These are phyloP conservation scores for Talaromyces sp. DNA, from an alignment of 2,329 filamentous ascomycete species.

Conservation along the genomic window DNA sequence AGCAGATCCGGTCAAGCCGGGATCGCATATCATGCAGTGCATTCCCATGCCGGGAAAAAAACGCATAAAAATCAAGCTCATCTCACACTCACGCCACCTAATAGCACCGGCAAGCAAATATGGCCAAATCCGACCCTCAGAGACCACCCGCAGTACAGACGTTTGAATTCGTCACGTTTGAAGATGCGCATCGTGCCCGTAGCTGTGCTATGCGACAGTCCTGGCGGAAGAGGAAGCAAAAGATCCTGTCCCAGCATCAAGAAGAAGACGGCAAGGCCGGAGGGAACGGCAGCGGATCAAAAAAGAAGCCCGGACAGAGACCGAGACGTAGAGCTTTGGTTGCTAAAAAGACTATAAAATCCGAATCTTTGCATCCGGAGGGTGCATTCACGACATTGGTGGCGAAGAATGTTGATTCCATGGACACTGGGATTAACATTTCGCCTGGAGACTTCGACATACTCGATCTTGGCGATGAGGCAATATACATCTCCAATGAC, in stretches of 20 bases:
- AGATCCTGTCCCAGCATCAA: not conserved
- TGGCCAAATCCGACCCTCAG: not conserved
- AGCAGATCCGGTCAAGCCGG: too few species aligned
- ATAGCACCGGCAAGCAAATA: not conserved
- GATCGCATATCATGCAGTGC: not conserved
- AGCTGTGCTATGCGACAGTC: conserved; percentile 14
- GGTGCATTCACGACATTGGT: not conserved
- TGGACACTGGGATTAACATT: not conserved
- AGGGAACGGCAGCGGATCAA: not conserved
- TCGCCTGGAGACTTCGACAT: not conserved
- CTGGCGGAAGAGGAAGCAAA: conserved; percentile 13
- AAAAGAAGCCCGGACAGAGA: not conserved
- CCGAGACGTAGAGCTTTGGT: not conserved
- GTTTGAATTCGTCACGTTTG: conserved; percentile 9
- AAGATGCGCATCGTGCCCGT: conserved; percentile 12
- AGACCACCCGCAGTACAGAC: not conserved
- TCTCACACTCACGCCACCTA: not conserved
- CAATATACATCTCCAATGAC: not conserved
- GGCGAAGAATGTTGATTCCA: not conserved
- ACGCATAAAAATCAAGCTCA: not conserved
- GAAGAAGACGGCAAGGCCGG: not conserved
- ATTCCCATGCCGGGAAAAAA: not conserved
- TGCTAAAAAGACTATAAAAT: not conserved
- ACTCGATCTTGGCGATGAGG: too few species aligned
- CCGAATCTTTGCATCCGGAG: not conserved